Conservation (phyloP, 495 filamentous ascomycete genomes). For the Penicillium lividum region DNA sequence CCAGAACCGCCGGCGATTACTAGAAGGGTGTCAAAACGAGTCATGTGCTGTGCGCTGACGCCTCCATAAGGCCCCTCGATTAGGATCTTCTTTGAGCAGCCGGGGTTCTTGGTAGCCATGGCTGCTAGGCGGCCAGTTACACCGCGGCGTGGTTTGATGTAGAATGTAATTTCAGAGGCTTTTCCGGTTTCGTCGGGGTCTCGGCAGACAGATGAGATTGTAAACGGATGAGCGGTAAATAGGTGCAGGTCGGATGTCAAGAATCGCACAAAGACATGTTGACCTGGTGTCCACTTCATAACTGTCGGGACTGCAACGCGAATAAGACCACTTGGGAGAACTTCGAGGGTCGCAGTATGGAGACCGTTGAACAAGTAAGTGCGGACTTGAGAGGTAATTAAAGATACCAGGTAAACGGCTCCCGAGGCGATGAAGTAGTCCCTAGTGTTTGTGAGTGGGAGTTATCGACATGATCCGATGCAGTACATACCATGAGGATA, state of each 20-base stretch:
- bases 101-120: slow-evolving; percentile 32
- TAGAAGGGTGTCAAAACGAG: slow-evolving; percentile 38
- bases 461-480: neutral
- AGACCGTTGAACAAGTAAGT: slow-evolving; percentile 49
- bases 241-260: slow-evolving; percentile 39
- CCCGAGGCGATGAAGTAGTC: slow-evolving; percentile 63
- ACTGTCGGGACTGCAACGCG: slow-evolving; percentile 48
- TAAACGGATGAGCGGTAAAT: slow-evolving; percentile 54
- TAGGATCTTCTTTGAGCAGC: slow-evolving; percentile 33
- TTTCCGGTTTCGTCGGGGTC: slow-evolving; percentile 19
- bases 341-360: slow-evolving; percentile 44
- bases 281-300: slow-evolving; percentile 47
- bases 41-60: slow-evolving; percentile 25
- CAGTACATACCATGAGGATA: slow-evolving; percentile 52
- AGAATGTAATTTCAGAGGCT: slow-evolving; percentile 42
- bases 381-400: slow-evolving; percentile 43
- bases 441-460: slow-evolving; percentile 28
- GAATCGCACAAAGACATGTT: slow-evolving; percentile 55
- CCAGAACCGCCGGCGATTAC: slow-evolving; percentile 59
- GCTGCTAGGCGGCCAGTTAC: slow-evolving; percentile 43
- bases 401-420: slow-evolving; percentile 47
- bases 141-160: slow-evolving; percentile 42
- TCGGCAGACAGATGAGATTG: slow-evolving; percentile 45
- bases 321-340: slow-evolving; percentile 43
- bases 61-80: slow-evolving; percentile 57